phyloP scores from a whole-genome alignment of 2,329 filamentous ascomycete species.

The Fusarium nisikadoi region DNA sequence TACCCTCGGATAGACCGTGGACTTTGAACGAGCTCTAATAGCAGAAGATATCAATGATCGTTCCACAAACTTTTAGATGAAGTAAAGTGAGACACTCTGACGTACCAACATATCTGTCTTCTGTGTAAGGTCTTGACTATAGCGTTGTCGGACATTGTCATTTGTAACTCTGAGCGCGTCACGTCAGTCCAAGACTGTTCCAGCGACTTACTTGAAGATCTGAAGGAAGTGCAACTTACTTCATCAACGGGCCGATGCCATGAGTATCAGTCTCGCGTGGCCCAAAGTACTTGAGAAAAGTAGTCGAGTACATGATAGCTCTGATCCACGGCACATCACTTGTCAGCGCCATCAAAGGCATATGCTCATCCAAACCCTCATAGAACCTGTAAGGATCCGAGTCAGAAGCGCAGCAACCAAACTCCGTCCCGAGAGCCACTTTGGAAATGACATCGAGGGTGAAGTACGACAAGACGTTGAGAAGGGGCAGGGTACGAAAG shows the following conservation, averaged over 20 bases:
- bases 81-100: fast-evolving
- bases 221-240: not conserved
- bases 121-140: not conserved
- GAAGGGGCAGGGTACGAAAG: not conserved
- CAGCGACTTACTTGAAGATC: fast-evolving
- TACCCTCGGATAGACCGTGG: not conserved
- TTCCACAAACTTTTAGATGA: fast-evolving
- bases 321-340: not conserved
- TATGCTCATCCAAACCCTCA: not conserved
- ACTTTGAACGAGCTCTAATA: slow-evolving; percentile 2
- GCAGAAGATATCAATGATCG: fast-evolving
- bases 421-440: not conserved
- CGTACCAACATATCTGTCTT: not conserved
- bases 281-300: not conserved
- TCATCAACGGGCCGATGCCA: not conserved
- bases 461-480: not conserved
- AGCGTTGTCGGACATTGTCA: not conserved
- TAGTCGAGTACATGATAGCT: not conserved
- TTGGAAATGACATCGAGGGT: not conserved
- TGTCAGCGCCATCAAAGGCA: not conserved
- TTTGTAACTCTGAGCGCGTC: not conserved
- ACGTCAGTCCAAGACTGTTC: fast-evolving
- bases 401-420: slow-evolving; percentile 1
- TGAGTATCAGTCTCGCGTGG: not conserved
- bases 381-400: not conserved